Evolutionary conservation across 352 stramenopile species (phyloP), one percentile per base, ranked within the genome.

Genomic region (Globisporangium takayamanum): DNA sequence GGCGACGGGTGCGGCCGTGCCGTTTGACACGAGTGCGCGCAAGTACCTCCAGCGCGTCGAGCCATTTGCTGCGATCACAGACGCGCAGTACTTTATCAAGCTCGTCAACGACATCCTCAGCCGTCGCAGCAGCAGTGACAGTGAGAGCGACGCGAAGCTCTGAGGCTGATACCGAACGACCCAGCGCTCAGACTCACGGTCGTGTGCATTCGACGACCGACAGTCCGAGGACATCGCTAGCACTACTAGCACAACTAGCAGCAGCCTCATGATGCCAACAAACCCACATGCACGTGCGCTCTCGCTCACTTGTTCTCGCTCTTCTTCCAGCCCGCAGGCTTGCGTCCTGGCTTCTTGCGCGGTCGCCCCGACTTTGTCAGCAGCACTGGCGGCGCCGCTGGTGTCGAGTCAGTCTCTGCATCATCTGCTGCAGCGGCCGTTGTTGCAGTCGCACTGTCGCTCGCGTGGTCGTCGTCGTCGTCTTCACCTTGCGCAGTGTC

Each of bases 11-110:
- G 47, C 44, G 0, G 67, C 74, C 1, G 69, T 94, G 47, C 57
- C 76, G n/a, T 92, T 92, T 50, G 65, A 64, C 12, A 70, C 74
- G 48, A 80, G 65, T 59, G 73, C 69, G 22, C 67, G 60, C 41
- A 78, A 74, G 58, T 88, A 74, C 50, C 63, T 94, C 1, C 69
- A 88, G 66, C 83, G 84, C 37, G 80, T 92, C 39, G 84, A 94
- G 66, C 83, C 84, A 2, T 92, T 89, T 37, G 76, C 76, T 14
- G 83, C 84, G 48, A 91, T 94, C 64, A 91, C 78, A 44, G 76
- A 93, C 65, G 51, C 64, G 20, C 59, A 74, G 45, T 94, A 94
- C 68, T 94, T 92, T 63, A 78, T 85, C 37, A 57, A 68, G 53
- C 66, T 87, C 20, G 78, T 89, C 8, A 46, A 78, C 16, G 42